phyloP scores from a whole-genome alignment of 1,284 basidiomycete species.

The Microbotryum saponariae region DNA sequence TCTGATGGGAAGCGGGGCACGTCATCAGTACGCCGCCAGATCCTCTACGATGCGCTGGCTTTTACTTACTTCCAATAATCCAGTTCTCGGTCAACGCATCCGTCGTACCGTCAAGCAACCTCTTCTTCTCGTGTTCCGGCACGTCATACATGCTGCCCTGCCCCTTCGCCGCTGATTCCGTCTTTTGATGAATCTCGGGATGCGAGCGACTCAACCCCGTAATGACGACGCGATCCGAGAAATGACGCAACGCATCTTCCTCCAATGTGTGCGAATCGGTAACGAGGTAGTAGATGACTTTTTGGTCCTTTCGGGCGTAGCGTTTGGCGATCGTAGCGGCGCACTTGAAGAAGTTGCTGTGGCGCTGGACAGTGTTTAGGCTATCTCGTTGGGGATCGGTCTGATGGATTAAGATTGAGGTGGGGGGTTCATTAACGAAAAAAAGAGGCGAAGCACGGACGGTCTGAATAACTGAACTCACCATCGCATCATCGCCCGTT shows the following conservation, averaged over 20 bases:
- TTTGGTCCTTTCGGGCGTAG: constrained; percentile 14
- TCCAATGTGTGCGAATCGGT: constrained; percentile 19
- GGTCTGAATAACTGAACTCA: constrained; percentile 8
- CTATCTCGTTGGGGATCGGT: not conserved
- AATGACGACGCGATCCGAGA: constrained; percentile 16
- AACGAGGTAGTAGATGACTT: constrained; percentile 23
- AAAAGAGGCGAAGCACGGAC: constrained; percentile 7
- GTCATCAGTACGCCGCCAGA: too few species aligned
- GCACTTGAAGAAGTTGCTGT: constrained; percentile 23
- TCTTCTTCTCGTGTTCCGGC: too few species aligned
- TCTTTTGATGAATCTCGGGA: too few species aligned
- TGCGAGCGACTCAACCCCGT: constrained; percentile 7
- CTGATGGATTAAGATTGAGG: not conserved
- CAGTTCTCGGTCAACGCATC: too few species aligned
- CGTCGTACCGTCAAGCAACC: too few species aligned
- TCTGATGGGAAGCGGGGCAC: too few species aligned
- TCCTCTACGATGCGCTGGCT: too few species aligned
- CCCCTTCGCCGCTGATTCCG: too few species aligned
- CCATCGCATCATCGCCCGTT: constrained; percentile 23
- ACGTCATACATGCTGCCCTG: too few species aligned
- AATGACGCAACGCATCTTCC: constrained; percentile 8
- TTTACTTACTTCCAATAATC: too few species aligned
- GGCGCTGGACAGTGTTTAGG: constrained; percentile 20
- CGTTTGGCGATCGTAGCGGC: constrained; percentile 14
- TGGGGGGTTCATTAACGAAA: not conserved